Evolutionary conservation across 2,329 filamentous ascomycete species (phyloP).

Genomic region (Monosporascus sp.): DNA sequence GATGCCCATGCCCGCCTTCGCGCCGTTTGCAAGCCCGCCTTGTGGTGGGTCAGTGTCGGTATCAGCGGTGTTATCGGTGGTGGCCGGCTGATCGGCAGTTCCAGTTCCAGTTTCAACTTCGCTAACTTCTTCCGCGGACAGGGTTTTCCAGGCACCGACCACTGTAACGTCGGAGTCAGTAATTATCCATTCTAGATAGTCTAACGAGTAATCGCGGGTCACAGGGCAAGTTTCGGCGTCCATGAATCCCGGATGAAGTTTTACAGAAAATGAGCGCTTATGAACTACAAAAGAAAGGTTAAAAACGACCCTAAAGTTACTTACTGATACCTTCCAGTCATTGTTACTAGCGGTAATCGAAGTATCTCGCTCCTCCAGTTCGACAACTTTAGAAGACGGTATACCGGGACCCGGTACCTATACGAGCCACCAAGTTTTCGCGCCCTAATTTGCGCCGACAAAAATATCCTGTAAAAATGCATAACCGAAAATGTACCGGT

Average conservation of each 20-base stretch:
- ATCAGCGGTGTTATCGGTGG: not conserved
- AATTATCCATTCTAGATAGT: too few relatives aligned
- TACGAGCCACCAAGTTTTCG: conserved; percentile 31
- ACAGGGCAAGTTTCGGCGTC: too few relatives aligned
- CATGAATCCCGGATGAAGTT: too few relatives aligned
- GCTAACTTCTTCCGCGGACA: conserved; percentile 15
- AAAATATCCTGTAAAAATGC: conserved; percentile 45
- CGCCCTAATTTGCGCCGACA: conserved; percentile 35
- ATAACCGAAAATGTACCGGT: conserved; percentile 33
- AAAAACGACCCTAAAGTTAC: conserved; percentile 8
- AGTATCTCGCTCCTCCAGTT: conserved; percentile 12
- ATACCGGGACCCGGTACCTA: conserved; percentile 36
- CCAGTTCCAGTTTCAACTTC: not conserved
- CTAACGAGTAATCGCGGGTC: too few relatives aligned
- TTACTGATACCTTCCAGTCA: conserved; percentile 29
- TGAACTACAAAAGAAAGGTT: too few relatives aligned
- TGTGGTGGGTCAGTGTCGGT: not conserved
- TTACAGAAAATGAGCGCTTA: too few relatives aligned
- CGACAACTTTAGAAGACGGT: conserved; percentile 14
- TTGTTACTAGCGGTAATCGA: conserved; percentile 20
- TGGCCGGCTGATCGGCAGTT: too few relatives aligned
- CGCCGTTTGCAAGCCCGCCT: conserved; percentile 23
- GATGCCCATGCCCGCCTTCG: conserved; percentile 30
- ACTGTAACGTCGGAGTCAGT: too few relatives aligned
- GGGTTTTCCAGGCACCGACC: conserved; percentile 17